Base-by-base conservation (phyloP, 768 basidiomycete genomes). In the Russula emetica region DNA sequence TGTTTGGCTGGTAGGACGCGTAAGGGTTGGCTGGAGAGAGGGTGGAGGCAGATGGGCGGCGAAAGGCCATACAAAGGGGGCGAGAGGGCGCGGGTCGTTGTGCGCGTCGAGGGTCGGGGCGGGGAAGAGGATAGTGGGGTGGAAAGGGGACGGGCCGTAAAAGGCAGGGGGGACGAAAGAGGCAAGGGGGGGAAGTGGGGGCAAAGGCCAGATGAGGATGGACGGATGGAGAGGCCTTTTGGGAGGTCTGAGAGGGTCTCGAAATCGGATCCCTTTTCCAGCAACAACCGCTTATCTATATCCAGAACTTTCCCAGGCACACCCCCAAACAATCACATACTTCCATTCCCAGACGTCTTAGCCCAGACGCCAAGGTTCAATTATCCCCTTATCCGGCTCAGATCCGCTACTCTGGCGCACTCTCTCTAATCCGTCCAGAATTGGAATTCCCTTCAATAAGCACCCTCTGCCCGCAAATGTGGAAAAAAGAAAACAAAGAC, bases 241-340 rank as follows among this genome's bases (percentile, higher is more conserved):
- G 63, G 63, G 63, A 64, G 63, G 49, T 60, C 58, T 64, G 63
- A 63, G 63, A 64, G 59, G 66, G 61, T 66, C 67, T 68, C 63
- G 63, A 64, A 64, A 64, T 64, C 63, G 53, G 63, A 55, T 64
- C 67, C 67, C 67, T 68, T 68, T 68, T 68, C 67, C 67, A 68
- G 67, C 61, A 67, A 68, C 61, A 58, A 66, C 67, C 67, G 67
- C 67, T 68, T 68, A 68, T 68, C 67, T 68, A 68, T 68, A 68
- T 68, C 67, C 67, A 68, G 67, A 67, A 67, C 66, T 68, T 67
- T 65, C 67, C 66, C 66, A 68, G 67, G 67, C 65, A 68, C 67
- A 58, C 22, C 55, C 56, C 61, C 67, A 67, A 68, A 67, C 66
- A 68, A 47, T 54, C 64, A 58, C 64, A 67, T 53, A 67, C 64